These are phyloP conservation scores for Umbelopsis isabellina DNA, from an alignment of 192 early-diverging fungal species.

Conservation along the genomic window DNA sequence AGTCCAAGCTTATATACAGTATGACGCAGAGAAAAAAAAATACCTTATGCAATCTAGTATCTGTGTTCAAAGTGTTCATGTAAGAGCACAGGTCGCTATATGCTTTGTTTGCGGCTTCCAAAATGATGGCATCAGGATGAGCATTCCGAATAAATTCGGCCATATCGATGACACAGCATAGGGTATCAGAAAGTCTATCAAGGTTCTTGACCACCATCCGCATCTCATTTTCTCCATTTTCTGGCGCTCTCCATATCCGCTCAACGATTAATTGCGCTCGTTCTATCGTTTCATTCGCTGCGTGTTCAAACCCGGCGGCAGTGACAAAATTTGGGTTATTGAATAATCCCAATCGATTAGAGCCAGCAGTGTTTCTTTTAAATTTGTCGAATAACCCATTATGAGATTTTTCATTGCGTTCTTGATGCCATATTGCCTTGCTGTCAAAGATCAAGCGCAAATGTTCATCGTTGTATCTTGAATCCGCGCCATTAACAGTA, in stretches of 20 bases:
- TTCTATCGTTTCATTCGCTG: slow-evolving; percentile 50
- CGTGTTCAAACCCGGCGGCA: slow-evolving; percentile 47
- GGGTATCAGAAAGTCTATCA: slow-evolving; percentile 84
- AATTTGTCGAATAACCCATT: neutral
- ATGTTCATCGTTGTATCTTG: slow-evolving; percentile 22
- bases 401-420: slow-evolving; percentile 7
- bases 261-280: slow-evolving; percentile 56
- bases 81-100: slow-evolving; percentile 77
- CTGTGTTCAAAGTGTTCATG: slow-evolving; percentile 94
- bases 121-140: slow-evolving; percentile 76
- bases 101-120: slow-evolving; percentile 75
- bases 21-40: neutral
- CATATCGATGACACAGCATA: slow-evolving; percentile 92
- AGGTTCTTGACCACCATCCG: slow-evolving; percentile 82
- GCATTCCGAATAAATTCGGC: slow-evolving; percentile 92
- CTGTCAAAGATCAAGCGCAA: slow-evolving; percentile 39
- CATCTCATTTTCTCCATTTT: slow-evolving; percentile 57
- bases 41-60: slow-evolving; percentile 81
- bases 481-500: neutral
- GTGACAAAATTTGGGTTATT: slow-evolving; percentile 46
- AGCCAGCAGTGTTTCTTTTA: neutral
- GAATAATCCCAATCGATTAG: slow-evolving; percentile 39
- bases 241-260: slow-evolving; percentile 53
- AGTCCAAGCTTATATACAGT: neutral
- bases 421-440: slow-evolving; percentile 28